phyloP scores from a whole-genome alignment of 805 yeast genomes.

The Jamesozyma piceae region DNA sequence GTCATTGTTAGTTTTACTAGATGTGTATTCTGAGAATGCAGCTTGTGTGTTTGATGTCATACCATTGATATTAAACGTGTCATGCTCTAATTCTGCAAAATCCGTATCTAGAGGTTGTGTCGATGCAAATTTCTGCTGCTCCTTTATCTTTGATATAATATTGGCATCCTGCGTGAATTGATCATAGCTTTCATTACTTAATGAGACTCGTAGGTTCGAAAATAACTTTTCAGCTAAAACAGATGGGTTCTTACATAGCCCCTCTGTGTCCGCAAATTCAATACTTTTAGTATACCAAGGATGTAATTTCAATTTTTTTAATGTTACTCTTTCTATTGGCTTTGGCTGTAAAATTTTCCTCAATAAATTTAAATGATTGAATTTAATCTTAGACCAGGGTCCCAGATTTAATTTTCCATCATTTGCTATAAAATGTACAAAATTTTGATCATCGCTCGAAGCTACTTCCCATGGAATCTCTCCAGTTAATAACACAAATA shows the following conservation, averaged over 20 bases:
- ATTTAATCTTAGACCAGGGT: slow-evolving; percentile 49
- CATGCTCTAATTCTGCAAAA: slow-evolving; percentile 32
- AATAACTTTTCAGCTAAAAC: slow-evolving; percentile 43
- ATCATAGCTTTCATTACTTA: slow-evolving; percentile 40
- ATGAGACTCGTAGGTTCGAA: slow-evolving; percentile 42
- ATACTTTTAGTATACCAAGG: slow-evolving; percentile 46
- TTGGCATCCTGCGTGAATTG: slow-evolving; percentile 7
- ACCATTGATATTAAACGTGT: slow-evolving; percentile 5
- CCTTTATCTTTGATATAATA: background rate
- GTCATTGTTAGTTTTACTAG: background rate
- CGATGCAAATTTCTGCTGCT: slow-evolving; percentile 12
- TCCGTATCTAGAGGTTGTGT: slow-evolving; percentile 40
- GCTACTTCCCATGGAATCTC: slow-evolving; percentile 71
- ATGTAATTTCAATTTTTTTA: slow-evolving; percentile 38
- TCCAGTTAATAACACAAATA: slow-evolving; percentile 55
- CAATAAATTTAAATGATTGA: slow-evolving; percentile 41
- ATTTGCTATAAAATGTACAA: slow-evolving; percentile 31
- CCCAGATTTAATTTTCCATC: slow-evolving; percentile 39
- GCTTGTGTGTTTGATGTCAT: slow-evolving; percentile 16
- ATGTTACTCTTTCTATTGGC: slow-evolving; percentile 36
- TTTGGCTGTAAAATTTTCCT: slow-evolving; percentile 44
- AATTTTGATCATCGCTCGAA: slow-evolving; percentile 41
- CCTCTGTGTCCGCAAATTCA: slow-evolving; percentile 36
- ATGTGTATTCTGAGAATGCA: slow-evolving; percentile 8
- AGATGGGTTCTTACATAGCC: slow-evolving; percentile 45